phyloP scores from a whole-genome alignment of 768 basidiomycete genomes.

The Sistotremastrum suecicum region DNA sequence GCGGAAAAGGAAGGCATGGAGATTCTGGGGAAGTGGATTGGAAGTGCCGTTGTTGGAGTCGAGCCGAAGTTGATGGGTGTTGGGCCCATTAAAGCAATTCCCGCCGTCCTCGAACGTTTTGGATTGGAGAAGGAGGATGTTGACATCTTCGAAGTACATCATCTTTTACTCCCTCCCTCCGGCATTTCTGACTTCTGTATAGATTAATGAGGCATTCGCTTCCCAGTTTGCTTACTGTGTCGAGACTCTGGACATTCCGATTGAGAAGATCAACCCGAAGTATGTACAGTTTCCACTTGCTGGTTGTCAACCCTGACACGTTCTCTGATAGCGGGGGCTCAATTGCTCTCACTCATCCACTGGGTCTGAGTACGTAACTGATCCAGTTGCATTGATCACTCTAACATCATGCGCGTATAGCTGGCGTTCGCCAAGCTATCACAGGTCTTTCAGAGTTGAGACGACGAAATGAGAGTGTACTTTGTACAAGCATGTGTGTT shows the following conservation, averaged over 20 bases:
- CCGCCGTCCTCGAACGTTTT: conserved; percentile 44
- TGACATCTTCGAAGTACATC: conserved; percentile 58
- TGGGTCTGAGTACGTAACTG: conserved; percentile 61
- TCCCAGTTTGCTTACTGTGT: conserved; percentile 91
- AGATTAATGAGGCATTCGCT: conserved; percentile 89
- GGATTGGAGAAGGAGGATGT: conserved; percentile 61
- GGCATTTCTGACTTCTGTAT: not conserved
- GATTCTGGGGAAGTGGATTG: conserved; percentile 74
- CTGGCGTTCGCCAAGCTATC: conserved; percentile 76
- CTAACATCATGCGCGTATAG: conserved; percentile 23
- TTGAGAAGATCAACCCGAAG: conserved; percentile 80
- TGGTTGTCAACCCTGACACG: conserved; percentile 17
- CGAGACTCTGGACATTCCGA: conserved; percentile 60
- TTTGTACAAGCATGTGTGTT: conserved; percentile 70
- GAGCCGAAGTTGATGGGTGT: conserved; percentile 73
- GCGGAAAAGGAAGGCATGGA: conserved; percentile 68
- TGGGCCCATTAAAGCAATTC: conserved; percentile 56
- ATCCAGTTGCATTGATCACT: not conserved
- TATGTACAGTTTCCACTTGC: conserved; percentile 26
- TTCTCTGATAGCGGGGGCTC: conserved; percentile 56
- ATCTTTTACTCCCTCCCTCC: not conserved
- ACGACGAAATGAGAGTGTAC: conserved; percentile 47
- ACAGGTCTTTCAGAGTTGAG: conserved; percentile 78
- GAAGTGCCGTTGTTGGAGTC: conserved; percentile 63
- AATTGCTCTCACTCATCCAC: conserved; percentile 69